Base-by-base conservation (phyloP, 2,329 filamentous ascomycete genomes). In the Tolypocladium capitatum region DNA sequence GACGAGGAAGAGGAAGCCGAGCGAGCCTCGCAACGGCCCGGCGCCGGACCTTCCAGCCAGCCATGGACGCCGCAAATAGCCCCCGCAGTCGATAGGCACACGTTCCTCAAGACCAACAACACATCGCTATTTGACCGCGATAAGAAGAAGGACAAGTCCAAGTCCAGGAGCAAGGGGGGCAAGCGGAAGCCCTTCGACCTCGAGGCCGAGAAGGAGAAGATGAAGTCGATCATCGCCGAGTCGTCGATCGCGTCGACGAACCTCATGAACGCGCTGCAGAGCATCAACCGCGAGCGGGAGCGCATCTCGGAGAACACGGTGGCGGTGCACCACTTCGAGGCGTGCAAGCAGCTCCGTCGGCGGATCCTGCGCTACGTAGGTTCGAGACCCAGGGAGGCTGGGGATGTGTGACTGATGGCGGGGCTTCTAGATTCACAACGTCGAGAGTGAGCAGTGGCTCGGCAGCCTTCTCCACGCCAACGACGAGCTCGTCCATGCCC, bases 391-490 rank as follows among this genome's bases (percentile, higher is more conserved):
- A 2, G 20, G 7, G 36, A 24, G 2, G 36, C 13, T 8, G 36
- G 36, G 5, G 10, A 31, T 10, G 36, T n/a, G 27, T 36, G 32
- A 36, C 32, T 14, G 1, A 2, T 4, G 14, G 2, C 16, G 21
- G 7, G 7, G 13, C 36, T n/a, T 40, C 14, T 48, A 83, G 79
- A 95, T 97, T 53, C 88, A 97, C 60, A 77, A 89, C 45, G 84
- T 97, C 13, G 87, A 95, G 62, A 83, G 81, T 9, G 91, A 97
- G 60, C 83, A 97, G 59, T 96, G 86, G 74, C 81, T 98, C 9
- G 92, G 91, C 38, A 83, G 87, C 51, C 74, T 98, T 5, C 81
- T 98, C 18, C 87, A 92, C 58, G 90, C 91, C 53, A 97, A 98
- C 58, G 92, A 98, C 58, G 86, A 94, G 65, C 81, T 98, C n/a